phyloP scores from a whole-genome alignment of 345 rosid species.

The Eucalyptus cloeziana region DNA sequence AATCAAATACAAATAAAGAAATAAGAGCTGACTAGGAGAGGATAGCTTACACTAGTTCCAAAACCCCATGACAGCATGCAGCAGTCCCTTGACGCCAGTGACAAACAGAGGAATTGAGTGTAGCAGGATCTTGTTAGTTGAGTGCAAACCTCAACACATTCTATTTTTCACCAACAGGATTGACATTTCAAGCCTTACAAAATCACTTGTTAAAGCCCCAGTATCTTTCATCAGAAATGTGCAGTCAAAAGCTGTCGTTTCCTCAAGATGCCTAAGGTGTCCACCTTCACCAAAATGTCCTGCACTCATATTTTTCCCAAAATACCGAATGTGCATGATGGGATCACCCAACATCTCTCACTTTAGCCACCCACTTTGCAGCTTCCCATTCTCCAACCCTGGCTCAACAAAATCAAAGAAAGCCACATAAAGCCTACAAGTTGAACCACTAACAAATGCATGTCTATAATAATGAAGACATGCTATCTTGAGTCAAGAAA shows the following conservation, averaged over 20 bases:
- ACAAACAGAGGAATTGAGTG: background rate
- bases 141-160: background rate
- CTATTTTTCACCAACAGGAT: background rate
- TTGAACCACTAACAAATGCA: background rate
- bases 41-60: background rate
- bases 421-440: background rate
- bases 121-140: background rate
- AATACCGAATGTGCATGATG: conserved; percentile 47
- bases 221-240: conserved; percentile 61
- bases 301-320: conserved; percentile 58
- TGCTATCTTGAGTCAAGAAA: conserved; percentile 70
- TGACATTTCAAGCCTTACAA: background rate
- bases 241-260: conserved; percentile 53
- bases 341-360: conserved; percentile 33
- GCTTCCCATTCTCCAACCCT: conserved; percentile 98
- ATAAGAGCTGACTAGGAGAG: background rate
- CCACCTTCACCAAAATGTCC: conserved; percentile 95
- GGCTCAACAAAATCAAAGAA: background rate
- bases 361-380: conserved; percentile 86
- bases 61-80: background rate
- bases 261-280: conserved; percentile 41
- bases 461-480: background rate
- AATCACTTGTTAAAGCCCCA: background rate
- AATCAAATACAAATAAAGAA: background rate
- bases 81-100: background rate